Conservation (phyloP, 495 filamentous ascomycete species). For the Rusavskia elegans region DNA sequence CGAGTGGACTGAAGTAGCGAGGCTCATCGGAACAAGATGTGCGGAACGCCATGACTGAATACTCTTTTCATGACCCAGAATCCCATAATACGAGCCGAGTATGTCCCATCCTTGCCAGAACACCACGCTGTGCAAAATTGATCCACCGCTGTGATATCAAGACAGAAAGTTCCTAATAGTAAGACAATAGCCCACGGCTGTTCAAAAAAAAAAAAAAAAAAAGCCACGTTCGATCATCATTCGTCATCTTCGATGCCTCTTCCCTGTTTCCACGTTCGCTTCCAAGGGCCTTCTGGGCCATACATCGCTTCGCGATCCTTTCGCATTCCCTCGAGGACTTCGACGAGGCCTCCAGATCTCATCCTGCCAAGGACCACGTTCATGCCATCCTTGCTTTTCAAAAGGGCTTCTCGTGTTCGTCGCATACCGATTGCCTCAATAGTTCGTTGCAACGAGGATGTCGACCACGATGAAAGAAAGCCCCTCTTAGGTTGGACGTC, state of each 20-base stretch:
- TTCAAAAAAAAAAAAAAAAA: too few species aligned
- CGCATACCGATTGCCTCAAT: conserved; percentile 81
- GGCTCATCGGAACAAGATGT: background rate
- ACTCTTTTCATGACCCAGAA: background rate
- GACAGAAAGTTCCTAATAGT: background rate
- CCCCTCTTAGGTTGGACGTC: conserved; percentile 44
- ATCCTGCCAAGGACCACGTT: conserved; percentile 79
- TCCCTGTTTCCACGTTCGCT: conserved; percentile 29
- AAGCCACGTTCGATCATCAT: background rate
- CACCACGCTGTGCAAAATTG: background rate
- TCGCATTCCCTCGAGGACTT: conserved; percentile 71
- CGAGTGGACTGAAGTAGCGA: background rate
- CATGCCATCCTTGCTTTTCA: conserved; percentile 90
- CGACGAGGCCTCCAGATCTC: conserved; percentile 66
- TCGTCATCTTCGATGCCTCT: conserved; percentile 13
- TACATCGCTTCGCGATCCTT: conserved; percentile 40
- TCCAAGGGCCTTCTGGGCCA: conserved; percentile 30
- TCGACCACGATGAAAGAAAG: conserved; percentile 60
- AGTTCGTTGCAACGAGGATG: conserved; percentile 64
- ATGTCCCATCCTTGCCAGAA: background rate
- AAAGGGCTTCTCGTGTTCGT: conserved; percentile 65
- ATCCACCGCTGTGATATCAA: background rate
- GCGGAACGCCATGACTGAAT: background rate
- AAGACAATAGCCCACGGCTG: background rate
- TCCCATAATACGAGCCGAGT: background rate